phyloP scores from a whole-genome alignment of 78 protist species.

The Planoprotostelium fungivorum region DNA sequence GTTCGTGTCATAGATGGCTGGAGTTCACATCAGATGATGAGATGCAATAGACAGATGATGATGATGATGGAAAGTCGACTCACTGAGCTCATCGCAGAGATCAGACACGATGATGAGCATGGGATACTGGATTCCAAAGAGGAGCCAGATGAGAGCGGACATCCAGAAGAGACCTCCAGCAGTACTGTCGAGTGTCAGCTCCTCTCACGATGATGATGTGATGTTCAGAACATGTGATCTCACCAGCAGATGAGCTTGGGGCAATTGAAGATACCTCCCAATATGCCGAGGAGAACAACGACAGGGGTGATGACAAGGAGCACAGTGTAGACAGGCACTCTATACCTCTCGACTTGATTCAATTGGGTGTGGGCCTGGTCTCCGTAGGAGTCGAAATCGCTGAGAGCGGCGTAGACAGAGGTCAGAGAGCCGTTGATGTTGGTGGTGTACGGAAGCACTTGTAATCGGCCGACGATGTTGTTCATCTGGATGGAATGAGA shows the following conservation, averaged over 20 bases:
- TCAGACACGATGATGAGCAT: background rate
- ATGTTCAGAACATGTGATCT: background rate
- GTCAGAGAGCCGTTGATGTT: background rate
- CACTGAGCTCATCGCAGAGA: background rate
- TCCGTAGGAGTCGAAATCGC: background rate
- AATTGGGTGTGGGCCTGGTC: background rate
- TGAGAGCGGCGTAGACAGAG: background rate
- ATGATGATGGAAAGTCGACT: background rate
- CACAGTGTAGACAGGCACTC: background rate
- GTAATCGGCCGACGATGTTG: background rate
- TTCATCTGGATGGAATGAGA: background rate
- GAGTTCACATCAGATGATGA: no score
- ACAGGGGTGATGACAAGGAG: background rate
- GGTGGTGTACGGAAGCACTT: background rate
- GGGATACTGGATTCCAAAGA: background rate
- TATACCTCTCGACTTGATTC: background rate
- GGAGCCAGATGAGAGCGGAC: background rate
- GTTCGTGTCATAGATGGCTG: no score
- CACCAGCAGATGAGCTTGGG: background rate
- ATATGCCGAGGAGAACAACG: background rate
- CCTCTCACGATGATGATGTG: background rate
- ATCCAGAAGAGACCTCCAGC: background rate
- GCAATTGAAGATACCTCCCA: background rate
- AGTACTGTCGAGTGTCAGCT: background rate
- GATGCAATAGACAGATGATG: no score